Base-by-base conservation (phyloP, 2,329 filamentous ascomycete species). In the Fusarium annulatum region DNA sequence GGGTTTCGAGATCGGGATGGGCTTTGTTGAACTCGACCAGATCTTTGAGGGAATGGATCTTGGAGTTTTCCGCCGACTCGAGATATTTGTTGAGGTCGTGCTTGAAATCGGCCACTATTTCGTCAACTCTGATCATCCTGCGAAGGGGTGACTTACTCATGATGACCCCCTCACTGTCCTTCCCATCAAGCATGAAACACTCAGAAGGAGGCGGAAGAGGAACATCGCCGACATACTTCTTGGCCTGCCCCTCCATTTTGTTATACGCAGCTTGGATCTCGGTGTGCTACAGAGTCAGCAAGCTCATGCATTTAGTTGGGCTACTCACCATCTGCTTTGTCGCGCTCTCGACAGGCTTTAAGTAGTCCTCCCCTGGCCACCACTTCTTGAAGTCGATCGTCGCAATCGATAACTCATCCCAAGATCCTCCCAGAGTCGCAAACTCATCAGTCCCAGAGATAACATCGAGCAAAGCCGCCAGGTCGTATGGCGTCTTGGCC, bases 291-390 rank as follows among this genome's bases (percentile, higher is more conserved):
- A 39, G 8, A 19, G 51, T 53, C n/a, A 53, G 36, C 12, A 12
- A 5, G 30, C 0, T 7, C 53, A 15, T 9, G 0, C 2, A 41
- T 2, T 0, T 5, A 12, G 4, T 2, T 2, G 15, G 2, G 1
- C 0, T 2, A 34, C 48, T 34, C 30, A 51, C 48, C 30, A 51
- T 51, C 16, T 51, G 48, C 30, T 23, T 34, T 51, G 48, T 51
- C 16, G 48, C 48, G 10, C 21, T 51, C 16, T 23, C 30, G 7
- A 51, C 48, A 5, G 48, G 30, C 16, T 51, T 51, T 0, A 51
- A 8, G 3, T 34, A 51, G 2, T 51, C 48, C 7, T 18, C 30
- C 2, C 48, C 48, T 0, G 48, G 48, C 48, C 48, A 41, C 53
- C 53, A 56, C 3, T 43, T 56, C 10, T 43, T 34, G 21, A 41